These are phyloP conservation scores for Colletotrichum horii DNA, from an alignment of 2,329 filamentous ascomycete genomes.

Conservation along the genomic window DNA sequence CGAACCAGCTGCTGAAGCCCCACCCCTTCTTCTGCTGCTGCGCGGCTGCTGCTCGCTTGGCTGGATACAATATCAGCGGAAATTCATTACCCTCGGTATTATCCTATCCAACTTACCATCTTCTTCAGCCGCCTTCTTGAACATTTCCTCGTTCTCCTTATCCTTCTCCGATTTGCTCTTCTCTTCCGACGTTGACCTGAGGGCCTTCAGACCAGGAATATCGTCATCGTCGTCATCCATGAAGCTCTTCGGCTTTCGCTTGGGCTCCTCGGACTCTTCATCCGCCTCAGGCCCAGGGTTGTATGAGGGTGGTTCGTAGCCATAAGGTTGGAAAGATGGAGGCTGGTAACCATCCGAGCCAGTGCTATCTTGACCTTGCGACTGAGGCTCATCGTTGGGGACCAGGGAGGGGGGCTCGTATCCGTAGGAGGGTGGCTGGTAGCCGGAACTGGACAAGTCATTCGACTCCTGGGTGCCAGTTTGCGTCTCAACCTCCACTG, in stretches of 20 bases:
- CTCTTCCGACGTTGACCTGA: conserved; percentile 48
- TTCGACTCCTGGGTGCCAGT: background rate
- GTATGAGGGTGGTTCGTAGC: conserved; percentile 63
- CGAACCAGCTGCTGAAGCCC: conserved; percentile 87
- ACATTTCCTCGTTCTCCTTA: conserved; percentile 82
- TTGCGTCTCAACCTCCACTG: background rate
- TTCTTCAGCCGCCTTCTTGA: conserved; percentile 82
- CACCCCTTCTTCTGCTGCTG: conserved; percentile 69
- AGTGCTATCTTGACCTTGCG: conserved; percentile 31
- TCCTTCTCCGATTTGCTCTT: conserved; percentile 74
- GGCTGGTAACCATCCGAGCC: conserved; percentile 60
- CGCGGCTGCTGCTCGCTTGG: conserved; percentile 62
- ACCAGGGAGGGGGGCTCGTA: conserved; percentile 54
- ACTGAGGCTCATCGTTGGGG: conserved; percentile 32
- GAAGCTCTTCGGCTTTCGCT: conserved; percentile 76
- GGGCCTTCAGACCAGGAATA: conserved; percentile 51
- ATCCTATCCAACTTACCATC: conserved; percentile 56
- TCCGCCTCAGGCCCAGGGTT: conserved; percentile 56
- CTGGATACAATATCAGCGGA: conserved; percentile 39
- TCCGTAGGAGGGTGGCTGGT: conserved; percentile 54
- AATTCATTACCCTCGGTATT: background rate
- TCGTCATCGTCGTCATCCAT: conserved; percentile 84
- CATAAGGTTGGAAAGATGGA: conserved; percentile 64
- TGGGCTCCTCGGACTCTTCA: conserved; percentile 56
- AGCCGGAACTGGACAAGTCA: conserved; percentile 34